Evolutionary conservation across 2,329 filamentous ascomycete genomes (phyloP).

Genomic region (Talaromyces sp.): DNA sequence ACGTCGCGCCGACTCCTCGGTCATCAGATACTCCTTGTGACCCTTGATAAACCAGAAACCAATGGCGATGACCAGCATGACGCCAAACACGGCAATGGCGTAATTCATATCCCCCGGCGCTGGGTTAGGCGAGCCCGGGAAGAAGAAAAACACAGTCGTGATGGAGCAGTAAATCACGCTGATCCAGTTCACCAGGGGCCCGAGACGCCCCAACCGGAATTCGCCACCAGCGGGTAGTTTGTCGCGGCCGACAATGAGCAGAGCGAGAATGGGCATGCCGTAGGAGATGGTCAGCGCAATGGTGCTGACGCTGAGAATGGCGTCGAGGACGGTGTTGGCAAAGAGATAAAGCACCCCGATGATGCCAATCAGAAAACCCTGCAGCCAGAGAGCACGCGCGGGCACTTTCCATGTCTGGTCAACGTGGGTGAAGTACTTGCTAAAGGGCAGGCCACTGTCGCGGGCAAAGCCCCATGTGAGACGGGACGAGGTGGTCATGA

Average conservation of each 20-base stretch:
- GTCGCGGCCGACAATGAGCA: conserved; percentile 49
- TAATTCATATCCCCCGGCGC: conserved; percentile 51
- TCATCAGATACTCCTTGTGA: conserved; percentile 31
- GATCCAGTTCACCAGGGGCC: conserved; percentile 42
- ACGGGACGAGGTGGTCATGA: conserved; percentile 52
- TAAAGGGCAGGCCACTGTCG: conserved; percentile 37
- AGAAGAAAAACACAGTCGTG: conserved; percentile 54
- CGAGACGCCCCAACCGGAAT: conserved; percentile 43
- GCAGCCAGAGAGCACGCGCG: conserved; percentile 47
- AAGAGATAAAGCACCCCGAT: conserved; percentile 55
- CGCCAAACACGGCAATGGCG: conserved; percentile 52
- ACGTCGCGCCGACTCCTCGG: conserved; percentile 23
- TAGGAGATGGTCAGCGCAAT: conserved; percentile 52
- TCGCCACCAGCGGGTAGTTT: conserved; percentile 41
- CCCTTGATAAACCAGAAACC: conserved; percentile 50
- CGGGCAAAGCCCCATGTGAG: conserved; percentile 53
- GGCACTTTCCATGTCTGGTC: conserved; percentile 50
- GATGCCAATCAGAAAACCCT: conserved; percentile 42
- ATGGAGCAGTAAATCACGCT: conserved; percentile 49
- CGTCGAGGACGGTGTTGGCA: conserved; percentile 48
- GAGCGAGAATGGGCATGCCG: conserved; percentile 45
- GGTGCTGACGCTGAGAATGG: conserved; percentile 52
- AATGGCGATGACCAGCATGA: conserved; percentile 48
- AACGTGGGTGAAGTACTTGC: conserved; percentile 32
- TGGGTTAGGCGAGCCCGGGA: conserved; percentile 44